Base-by-base conservation (phyloP, 768 basidiomycete species). In the Pluteus cervinus region DNA sequence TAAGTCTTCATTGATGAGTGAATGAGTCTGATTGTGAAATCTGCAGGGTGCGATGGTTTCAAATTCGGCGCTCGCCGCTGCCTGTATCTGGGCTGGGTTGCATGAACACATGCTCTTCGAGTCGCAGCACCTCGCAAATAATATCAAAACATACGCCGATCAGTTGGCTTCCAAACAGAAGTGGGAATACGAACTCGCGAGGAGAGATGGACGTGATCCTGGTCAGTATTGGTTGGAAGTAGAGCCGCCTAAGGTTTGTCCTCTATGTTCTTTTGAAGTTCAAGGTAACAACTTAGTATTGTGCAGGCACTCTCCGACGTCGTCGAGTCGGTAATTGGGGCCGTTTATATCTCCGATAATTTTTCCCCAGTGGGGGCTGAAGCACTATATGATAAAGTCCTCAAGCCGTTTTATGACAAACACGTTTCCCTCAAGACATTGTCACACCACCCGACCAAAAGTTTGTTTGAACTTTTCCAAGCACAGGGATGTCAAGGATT, bases 1-100 rank as follows among this genome's bases (percentile, higher is more conserved):
- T 38, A 24, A 48, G 31, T 20, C 14, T 30, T 24, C 18, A 24
- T 33, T 33, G 21, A n/a, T 7, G 15, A n/a, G 36, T 36, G 36
- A 39, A 40, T 37, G 29, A 46, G 45, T 42, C 40, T 44, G 30
- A 43, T 41, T 35, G 38, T 34, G 41, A 40, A 32, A 33, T 42
- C 44, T 40, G 24, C 48, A 90, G 88, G 74, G 76, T 20, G 82
- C 84, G 6, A 90, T 91, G 86, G 86, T 91, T 18, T 86, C 85
- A 4, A 90, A 90, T 55, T 71, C 77, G 21, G 68, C 81, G 12
- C 63, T 91, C 29, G 86, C 81, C 25, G 82, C 87, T 2, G 56
- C 90, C 41, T 87, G 83, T 46, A 77, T 90, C 12, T 70, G 69
- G 45, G 72, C 73, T 37, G 81, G 81, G 23, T 60, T 92, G 37